These are phyloP conservation scores for Acacia crassicarpa DNA, from an alignment of 306 rosid genomes.

Conservation along the genomic window DNA sequence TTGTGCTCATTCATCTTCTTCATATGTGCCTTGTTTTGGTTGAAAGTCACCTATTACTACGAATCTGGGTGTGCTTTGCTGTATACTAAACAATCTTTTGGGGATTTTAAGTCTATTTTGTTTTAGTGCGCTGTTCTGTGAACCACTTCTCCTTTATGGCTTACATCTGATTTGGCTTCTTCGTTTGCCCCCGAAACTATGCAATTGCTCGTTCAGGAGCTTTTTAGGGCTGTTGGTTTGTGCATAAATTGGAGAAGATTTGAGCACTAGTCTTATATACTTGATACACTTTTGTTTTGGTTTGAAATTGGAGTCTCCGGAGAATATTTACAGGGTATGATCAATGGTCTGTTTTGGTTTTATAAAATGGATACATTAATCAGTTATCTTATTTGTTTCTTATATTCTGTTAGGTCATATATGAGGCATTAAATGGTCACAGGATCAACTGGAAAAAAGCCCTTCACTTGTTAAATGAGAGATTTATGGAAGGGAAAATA, in stretches of 20 bases:
- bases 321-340: too few species aligned
- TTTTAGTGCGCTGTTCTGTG: background rate
- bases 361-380: conserved; percentile 8
- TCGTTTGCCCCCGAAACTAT: conserved; percentile 10
- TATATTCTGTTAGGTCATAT: conserved; percentile 66
- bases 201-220: background rate
- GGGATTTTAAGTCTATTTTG: background rate
- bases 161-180: background rate
- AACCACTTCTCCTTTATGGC: background rate
- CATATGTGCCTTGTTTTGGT: background rate
- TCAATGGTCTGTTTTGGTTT: too few species aligned
- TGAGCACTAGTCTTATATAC: background rate
- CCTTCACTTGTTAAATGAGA: conserved; percentile 72
- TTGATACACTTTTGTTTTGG: background rate
- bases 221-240: background rate
- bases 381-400: conserved; percentile 9
- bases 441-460: conserved; percentile 95
- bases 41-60: background rate
- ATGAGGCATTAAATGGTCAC: conserved; percentile 86
- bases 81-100: background rate
- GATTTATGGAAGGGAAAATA: conserved; percentile 75
- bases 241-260: background rate
- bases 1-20: too few species aligned
- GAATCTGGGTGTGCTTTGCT: background rate
- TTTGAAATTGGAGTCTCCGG: too few species aligned